phyloP scores from a whole-genome alignment of 176 grass and related monocot species.

The Musa itinerans region DNA sequence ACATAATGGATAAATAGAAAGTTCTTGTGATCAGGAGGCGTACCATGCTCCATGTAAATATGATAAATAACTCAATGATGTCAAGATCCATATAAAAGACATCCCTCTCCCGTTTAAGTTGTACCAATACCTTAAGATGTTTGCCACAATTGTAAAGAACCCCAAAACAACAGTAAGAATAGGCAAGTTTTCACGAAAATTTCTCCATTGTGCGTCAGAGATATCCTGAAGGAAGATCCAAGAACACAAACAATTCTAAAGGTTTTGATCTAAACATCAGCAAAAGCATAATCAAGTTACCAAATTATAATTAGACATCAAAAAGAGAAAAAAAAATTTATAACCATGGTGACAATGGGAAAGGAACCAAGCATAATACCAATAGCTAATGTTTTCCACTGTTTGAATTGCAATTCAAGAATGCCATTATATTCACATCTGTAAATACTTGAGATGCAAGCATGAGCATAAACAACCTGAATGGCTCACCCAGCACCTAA shows the following conservation, averaged over 20 bases:
- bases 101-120: constrained; percentile 53
- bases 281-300: not conserved
- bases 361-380: not conserved
- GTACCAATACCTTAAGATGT: constrained; percentile 36
- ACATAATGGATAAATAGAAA: not conserved
- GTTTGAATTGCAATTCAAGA: not conserved
- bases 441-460: no score
- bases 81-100: constrained; percentile 64
- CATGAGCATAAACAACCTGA: no score
- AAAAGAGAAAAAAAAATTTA: not conserved
- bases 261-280: not conserved
- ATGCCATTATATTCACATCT: no score
- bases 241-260: not conserved
- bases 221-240: constrained; percentile 42
- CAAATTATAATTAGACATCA: not conserved
- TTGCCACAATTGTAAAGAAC: constrained; percentile 42
- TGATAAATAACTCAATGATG: constrained; percentile 64
- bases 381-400: not conserved
- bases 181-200: constrained; percentile 68
- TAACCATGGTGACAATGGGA: not conserved
- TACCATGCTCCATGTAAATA: constrained; percentile 98
- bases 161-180: constrained; percentile 69
- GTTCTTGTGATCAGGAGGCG: not conserved
- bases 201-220: constrained; percentile 90
- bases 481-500: no score